Evolutionary conservation across 257 asterid species (phyloP).

Genomic region (Capsicum baccatum): DNA sequence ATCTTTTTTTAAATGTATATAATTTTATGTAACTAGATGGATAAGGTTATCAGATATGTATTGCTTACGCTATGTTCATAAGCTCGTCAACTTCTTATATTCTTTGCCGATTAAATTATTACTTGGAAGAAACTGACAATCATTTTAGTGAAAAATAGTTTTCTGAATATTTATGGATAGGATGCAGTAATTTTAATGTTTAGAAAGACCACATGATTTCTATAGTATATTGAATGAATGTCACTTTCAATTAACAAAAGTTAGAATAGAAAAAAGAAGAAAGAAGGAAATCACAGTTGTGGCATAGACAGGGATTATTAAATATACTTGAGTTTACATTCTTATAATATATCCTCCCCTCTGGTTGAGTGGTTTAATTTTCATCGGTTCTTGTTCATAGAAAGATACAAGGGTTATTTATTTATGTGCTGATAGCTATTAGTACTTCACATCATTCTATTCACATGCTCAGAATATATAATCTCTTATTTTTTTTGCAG

Average conservation of each 20-base stretch:
- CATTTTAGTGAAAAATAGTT: neutral
- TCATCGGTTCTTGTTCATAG: neutral
- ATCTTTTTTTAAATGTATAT: neutral
- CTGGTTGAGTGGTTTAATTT: neutral
- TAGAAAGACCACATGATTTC: neutral
- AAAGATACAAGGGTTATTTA: neutral
- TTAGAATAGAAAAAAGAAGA: neutral
- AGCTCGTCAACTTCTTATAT: neutral
- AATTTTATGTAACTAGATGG: neutral
- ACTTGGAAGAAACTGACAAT: neutral
- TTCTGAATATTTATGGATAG: neutral
- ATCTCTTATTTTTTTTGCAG: slow-evolving; percentile 48
- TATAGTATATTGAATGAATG: neutral
- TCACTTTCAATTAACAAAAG: neutral
- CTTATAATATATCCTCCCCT: neutral
- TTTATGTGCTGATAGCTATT: neutral
- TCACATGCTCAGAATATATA: neutral
- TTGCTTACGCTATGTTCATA: neutral
- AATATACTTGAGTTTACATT: neutral
- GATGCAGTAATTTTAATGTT: neutral
- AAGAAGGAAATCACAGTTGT: neutral
- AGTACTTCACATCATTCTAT: neutral
- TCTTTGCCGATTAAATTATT: neutral
- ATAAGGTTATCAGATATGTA: neutral
- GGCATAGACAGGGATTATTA: neutral